Base-by-base conservation (phyloP, 768 basidiomycete species). In the Suillus americanus region DNA sequence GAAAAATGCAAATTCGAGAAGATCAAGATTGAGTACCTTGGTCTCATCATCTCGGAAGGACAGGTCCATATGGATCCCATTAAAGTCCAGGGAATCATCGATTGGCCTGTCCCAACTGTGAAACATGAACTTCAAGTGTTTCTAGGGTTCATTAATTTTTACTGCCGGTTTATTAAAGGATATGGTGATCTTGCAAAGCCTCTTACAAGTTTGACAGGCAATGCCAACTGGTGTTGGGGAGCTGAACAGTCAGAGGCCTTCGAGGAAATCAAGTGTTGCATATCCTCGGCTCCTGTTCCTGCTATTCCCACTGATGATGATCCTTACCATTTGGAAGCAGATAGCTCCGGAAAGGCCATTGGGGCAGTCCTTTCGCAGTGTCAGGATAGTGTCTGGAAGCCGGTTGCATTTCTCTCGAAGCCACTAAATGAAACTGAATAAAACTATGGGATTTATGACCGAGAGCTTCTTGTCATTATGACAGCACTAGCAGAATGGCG, bases 391-490 rank as follows among this genome's bases (percentile, higher is more conserved):
- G 54, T 45, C 6, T 79, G 75, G 71, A 72, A 73, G 3, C 82
- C 83, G 0, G 67, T 83, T 20, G 80, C 75, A 0, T 85, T 77
- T 64, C 65, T 71, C 4, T 83, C 79, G 0, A 72, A 75, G 6
- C 67, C 71, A 7, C 62, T 82, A 0, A 69, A 56, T 9, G 28
- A 63, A 0, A 72, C 78, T 0, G 80, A 86, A 68, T 59, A 70
- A 3, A 85, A 85, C 67, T 86, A 86, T 65, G 72, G 80, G 10
- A 75, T 79, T 38, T 73, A 81, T 55, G 76, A 87, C 67, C 78
- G 78, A 63, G 85, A 88, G 69, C 62, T 86, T 0, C 74, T 85
- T 3, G 81, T 83, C 0, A 81, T 86, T 33, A 74, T 85, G n/a
- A 38, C 71, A 35, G 74, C 75, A 0, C 66, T 82, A 1, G n/a